phyloP scores from a whole-genome alignment of 306 rosid species.

The Trifolium fragiferum region DNA sequence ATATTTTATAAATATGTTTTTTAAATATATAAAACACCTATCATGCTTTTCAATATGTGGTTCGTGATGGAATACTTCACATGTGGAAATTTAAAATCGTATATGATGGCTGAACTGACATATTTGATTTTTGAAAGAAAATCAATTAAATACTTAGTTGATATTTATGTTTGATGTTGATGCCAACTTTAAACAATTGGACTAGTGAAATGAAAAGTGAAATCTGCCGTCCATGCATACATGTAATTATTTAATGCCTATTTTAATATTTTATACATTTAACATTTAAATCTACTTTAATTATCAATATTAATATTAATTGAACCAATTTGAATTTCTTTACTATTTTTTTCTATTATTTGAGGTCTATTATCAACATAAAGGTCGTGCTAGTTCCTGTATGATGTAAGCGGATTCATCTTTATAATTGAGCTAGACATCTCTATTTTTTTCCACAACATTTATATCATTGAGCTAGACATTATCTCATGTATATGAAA shows the following conservation, averaged over 20 bases:
- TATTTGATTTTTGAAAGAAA: slow-evolving; percentile 13
- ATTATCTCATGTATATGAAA: background rate
- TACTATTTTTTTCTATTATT: no score
- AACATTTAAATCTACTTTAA: no score
- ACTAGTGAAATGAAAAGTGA: slow-evolving; percentile 16
- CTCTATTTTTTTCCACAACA: background rate
- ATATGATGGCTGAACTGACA: background rate
- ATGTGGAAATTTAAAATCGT: background rate
- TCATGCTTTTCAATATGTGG: slow-evolving; percentile 7
- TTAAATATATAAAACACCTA: background rate
- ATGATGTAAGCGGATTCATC: background rate
- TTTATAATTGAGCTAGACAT: slow-evolving; percentile 9
- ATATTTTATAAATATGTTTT: background rate
- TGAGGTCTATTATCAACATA: background rate
- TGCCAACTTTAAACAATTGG: slow-evolving; percentile 13
- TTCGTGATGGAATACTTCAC: slow-evolving; percentile 15
- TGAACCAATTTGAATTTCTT: no score
- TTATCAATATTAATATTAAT: no score
- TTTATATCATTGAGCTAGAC: no score
- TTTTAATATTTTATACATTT: no score
- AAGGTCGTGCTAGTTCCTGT: background rate
- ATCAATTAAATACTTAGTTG: background rate
- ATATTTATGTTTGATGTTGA: slow-evolving; percentile 14
- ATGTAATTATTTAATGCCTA: background rate
- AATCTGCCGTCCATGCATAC: slow-evolving; percentile 19